Percentiles rank a stretch among this genome's conserved stretches.
phyloP scores from a whole-genome alignment of 352 stramenopile genomes.

The Phytophthora sp. region DNA sequence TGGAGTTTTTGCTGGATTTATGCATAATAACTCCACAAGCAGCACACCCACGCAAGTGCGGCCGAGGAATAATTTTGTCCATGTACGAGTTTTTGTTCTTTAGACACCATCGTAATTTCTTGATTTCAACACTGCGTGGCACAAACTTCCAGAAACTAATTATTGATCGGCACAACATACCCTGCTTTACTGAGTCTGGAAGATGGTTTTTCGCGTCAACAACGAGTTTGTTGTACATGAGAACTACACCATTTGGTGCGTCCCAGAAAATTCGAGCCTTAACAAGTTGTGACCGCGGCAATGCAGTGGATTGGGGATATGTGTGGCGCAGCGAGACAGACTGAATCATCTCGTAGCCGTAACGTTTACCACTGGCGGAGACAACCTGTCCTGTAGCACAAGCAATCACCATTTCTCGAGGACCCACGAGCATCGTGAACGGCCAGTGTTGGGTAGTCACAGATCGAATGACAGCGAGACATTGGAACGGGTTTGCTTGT shows the following conservation, averaged over 20 bases:
- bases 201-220: constrained; percentile 22
- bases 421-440: constrained; percentile 20
- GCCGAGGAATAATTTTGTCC: constrained; percentile 1
- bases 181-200: constrained; percentile 22
- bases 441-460: constrained; percentile 25
- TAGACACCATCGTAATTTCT: constrained; percentile 33
- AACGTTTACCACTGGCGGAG: constrained; percentile 12
- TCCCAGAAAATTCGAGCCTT: constrained; percentile 31
- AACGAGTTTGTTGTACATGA: constrained; percentile 31
- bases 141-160: constrained; percentile 31
- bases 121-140: constrained; percentile 24
- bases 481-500: constrained; percentile 5
- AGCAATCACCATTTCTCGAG: constrained; percentile 20
- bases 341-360: constrained; percentile 28
- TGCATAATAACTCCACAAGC: neutral
- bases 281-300: constrained; percentile 18
- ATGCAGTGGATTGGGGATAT: neutral
- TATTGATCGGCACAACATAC: constrained; percentile 15
- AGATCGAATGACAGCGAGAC: constrained; percentile 20
- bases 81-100: constrained; percentile 28
- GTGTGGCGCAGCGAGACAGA: constrained; percentile 15
- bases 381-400: constrained; percentile 15
- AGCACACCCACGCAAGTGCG: neutral
- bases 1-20: neutral
- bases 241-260: constrained; percentile 14